Conservation (phyloP, 345 rosid species). For the Lepidium sativum region DNA sequence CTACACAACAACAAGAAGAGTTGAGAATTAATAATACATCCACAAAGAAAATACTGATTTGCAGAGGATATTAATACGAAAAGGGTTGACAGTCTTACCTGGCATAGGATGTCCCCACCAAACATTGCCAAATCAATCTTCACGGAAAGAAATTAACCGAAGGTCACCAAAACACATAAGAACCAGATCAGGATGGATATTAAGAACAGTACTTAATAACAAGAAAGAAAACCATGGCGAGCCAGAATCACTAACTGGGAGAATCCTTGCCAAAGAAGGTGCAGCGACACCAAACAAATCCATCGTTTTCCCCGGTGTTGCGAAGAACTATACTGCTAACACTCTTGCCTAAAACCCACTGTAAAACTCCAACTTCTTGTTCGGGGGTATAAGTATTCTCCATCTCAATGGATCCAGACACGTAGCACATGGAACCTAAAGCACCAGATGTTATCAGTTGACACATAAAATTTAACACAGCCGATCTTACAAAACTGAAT, state of each 20-base stretch:
- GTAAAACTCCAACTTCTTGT: slow-evolving; percentile 84
- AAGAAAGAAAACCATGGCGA: not conserved
- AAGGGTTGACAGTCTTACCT: slow-evolving; percentile 37
- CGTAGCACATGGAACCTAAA: slow-evolving; percentile 88
- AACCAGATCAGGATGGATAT: not conserved
- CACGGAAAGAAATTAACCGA: slow-evolving; percentile 1
- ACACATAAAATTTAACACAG: not conserved
- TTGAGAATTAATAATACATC: not conserved
- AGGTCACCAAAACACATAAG: slow-evolving; percentile 1
- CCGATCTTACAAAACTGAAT: not conserved
- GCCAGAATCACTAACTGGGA: slow-evolving; percentile 63
- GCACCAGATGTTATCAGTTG: not conserved
- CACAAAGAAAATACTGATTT: not conserved
- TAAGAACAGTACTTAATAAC: not conserved
- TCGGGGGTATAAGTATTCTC: slow-evolving; percentile 81
- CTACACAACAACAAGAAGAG: slow-evolving; percentile 42
- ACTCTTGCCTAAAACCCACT: slow-evolving; percentile 93
- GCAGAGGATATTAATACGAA: not conserved
- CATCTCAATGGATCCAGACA: slow-evolving; percentile 91
- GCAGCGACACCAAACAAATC: slow-evolving; percentile 90
- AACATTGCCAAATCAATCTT: slow-evolving; percentile 89
- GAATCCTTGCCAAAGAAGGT: slow-evolving; percentile 91
- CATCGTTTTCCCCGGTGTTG: slow-evolving; percentile 67
- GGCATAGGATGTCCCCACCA: slow-evolving; percentile 91
- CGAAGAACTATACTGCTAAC: slow-evolving; percentile 58